These are phyloP conservation scores for Chrysanthemum makinoi DNA, from an alignment of 129 eudicot genomes.

Conservation along the genomic window DNA sequence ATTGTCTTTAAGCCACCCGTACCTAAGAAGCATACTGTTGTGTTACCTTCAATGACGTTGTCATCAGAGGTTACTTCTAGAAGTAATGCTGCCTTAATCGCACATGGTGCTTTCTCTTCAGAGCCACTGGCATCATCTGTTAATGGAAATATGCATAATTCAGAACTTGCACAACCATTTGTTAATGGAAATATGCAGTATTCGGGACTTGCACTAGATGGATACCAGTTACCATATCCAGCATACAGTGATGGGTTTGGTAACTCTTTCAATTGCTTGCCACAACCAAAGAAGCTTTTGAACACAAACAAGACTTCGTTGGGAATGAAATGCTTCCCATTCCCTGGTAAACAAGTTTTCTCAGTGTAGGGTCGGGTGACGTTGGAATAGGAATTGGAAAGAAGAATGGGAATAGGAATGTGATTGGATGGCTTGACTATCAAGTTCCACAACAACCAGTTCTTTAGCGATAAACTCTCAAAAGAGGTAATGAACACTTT, in stretches of 20 bases:
- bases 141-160: constrained; percentile 34
- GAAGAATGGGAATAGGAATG: background rate
- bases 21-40: constrained; percentile 48
- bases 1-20: constrained; percentile 77
- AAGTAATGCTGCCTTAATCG: constrained; percentile 23
- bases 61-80: constrained; percentile 40
- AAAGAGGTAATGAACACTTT: constrained; percentile 60
- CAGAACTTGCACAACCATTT: constrained; percentile 42
- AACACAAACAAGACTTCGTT: constrained; percentile 44
- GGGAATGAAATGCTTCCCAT: constrained; percentile 74
- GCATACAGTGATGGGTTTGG: constrained; percentile 44
- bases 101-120: constrained; percentile 37
- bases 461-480: constrained; percentile 44
- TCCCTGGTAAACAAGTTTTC: constrained; percentile 87
- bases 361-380: constrained; percentile 34
- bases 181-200: constrained; percentile 34
- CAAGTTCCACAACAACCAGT: constrained; percentile 43
- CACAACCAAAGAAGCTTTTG: constrained; percentile 37
- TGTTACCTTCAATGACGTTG: constrained; percentile 13
- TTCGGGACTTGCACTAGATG: constrained; percentile 56
- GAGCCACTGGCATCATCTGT: constrained; percentile 38
- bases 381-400: constrained; percentile 32
- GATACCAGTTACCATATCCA: constrained; percentile 59
- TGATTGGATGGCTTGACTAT: constrained; percentile 55
- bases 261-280: constrained; percentile 38